Percentiles rank a stretch among this genome's conserved stretches.
phyloP scores from a whole-genome alignment of 768 basidiomycete genomes.

The Ramaria rubella region DNA sequence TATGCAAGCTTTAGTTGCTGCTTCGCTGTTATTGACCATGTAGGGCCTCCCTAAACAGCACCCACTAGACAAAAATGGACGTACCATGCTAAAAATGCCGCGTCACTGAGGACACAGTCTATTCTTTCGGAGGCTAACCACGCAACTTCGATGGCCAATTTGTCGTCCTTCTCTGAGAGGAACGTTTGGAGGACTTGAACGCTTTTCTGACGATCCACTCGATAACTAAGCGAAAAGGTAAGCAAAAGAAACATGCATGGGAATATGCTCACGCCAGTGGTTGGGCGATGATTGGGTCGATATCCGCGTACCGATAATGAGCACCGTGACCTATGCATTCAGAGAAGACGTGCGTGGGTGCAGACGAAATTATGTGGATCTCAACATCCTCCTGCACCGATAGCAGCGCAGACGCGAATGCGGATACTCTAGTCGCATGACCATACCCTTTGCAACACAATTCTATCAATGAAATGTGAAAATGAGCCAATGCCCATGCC shows the following conservation, averaged over 20 bases:
- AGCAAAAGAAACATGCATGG: not conserved
- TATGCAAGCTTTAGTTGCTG: constrained; percentile 56
- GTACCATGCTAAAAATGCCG: constrained; percentile 73
- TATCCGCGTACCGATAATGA: constrained; percentile 59
- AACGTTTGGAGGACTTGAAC: constrained; percentile 56
- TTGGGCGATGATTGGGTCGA: constrained; percentile 77
- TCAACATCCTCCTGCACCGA: constrained; percentile 37
- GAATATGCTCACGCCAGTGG: constrained; percentile 57
- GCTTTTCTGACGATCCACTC: constrained; percentile 67
- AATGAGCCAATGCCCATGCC: constrained; percentile 16
- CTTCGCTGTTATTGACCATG: constrained; percentile 37
- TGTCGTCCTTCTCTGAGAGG: constrained; percentile 44
- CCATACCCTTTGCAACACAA: constrained; percentile 53
- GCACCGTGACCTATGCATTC: constrained; percentile 60
- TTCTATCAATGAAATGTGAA: not conserved
- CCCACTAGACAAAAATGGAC: not conserved
- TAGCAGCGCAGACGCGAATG: constrained; percentile 57
- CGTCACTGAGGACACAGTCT: constrained; percentile 65
- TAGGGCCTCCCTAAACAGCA: constrained; percentile 8
- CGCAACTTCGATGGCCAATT: constrained; percentile 45
- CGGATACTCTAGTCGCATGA: constrained; percentile 80
- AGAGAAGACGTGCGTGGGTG: constrained; percentile 63
- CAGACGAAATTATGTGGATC: constrained; percentile 66
- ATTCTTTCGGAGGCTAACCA: constrained; percentile 52
- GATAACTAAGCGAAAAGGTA: constrained; percentile 40